These are phyloP conservation scores for Pseudozyma tsukubaensis DNA, from an alignment of 1,284 basidiomycete species.

Conservation along the genomic window DNA sequence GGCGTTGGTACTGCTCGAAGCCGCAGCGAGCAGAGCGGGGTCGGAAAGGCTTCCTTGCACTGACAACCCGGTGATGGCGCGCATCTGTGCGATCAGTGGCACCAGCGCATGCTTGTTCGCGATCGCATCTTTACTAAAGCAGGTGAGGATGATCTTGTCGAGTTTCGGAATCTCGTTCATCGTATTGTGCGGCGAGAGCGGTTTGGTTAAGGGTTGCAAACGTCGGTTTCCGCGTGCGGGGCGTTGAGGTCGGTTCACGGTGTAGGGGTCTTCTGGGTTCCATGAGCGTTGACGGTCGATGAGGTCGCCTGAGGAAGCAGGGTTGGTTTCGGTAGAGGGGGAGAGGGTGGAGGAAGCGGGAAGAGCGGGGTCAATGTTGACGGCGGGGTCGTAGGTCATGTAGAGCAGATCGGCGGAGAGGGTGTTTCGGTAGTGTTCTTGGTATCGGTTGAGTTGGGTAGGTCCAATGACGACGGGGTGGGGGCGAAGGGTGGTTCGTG, in stretches of 20 bases:
- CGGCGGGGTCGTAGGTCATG: conserved; percentile 80
- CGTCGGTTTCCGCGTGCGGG: conserved; percentile 75
- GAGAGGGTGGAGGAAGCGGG: conserved; percentile 20
- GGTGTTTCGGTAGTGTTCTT: conserved; percentile 85
- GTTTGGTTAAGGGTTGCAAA: conserved; percentile 54
- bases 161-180: conserved; percentile 73
- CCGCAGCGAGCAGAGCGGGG: conserved; percentile 27
- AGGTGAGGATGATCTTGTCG: conserved; percentile 77
- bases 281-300: conserved; percentile 73
- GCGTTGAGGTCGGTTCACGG: conserved; percentile 78
- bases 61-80: conserved; percentile 87
- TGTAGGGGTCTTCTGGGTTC: conserved; percentile 83
- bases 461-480: conserved; percentile 69
- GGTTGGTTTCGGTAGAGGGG: conserved; percentile 8
- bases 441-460: conserved; percentile 80
- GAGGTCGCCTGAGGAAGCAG: conserved; percentile 13
- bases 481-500: conserved; percentile 53
- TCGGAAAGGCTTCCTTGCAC: conserved; percentile 60
- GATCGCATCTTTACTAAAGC: conserved; percentile 72
- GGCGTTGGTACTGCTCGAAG: not conserved
- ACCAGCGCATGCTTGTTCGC: conserved; percentile 82
- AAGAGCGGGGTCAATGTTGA: conserved; percentile 23
- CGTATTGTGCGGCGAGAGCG: conserved; percentile 37
- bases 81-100: conserved; percentile 84
- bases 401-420: conserved; percentile 91